A percentile compares a stretch with the other conserved stretches of the same genome.
phyloP scores from a whole-genome alignment of 2,329 filamentous ascomycete species.

The Aspergillus glaucus region DNA sequence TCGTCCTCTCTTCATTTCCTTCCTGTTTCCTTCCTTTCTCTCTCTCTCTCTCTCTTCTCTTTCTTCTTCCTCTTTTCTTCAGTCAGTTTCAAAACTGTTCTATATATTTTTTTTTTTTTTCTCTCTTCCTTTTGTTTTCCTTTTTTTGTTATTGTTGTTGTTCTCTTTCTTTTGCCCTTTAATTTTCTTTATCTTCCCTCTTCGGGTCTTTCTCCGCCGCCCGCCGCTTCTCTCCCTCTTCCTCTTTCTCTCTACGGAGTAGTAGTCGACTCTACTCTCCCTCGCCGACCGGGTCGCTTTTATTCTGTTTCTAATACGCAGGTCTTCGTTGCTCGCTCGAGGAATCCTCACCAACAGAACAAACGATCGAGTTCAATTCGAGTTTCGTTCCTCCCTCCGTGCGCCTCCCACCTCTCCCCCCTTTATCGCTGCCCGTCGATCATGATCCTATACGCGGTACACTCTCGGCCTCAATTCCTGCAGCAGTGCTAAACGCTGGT shows the following conservation, averaged over 20 bases:
- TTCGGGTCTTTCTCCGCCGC: too few species aligned
- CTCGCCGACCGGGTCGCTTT: too few species aligned
- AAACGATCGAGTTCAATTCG: slow-evolving; percentile 6
- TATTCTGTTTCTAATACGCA: too few species aligned
- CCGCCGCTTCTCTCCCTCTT: too few species aligned
- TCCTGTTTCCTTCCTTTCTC: slow-evolving; percentile 6
- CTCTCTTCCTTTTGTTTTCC: slow-evolving; percentile 10
- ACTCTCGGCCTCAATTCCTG: slow-evolving; percentile 15
- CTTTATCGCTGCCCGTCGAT: slow-evolving; percentile 14
- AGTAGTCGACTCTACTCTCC: not conserved
- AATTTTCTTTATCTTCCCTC: slow-evolving; percentile 1
- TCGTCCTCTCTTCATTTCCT: slow-evolving; percentile 4
- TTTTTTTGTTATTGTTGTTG: slow-evolving; percentile 9
- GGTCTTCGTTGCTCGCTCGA: too few species aligned
- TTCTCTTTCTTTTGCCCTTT: slow-evolving; percentile 6
- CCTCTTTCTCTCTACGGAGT: not conserved
- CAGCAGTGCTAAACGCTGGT: slow-evolving; percentile 15
- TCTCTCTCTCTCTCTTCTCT: slow-evolving; percentile 7
- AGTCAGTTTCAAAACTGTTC: slow-evolving; percentile 2
- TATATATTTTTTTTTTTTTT: slow-evolving; percentile 7
- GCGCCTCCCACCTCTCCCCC: not conserved
- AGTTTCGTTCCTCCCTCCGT: slow-evolving; percentile 5
- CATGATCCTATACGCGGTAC: slow-evolving; percentile 15
- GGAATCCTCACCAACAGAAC: slow-evolving; percentile 11
- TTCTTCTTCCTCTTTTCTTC: slow-evolving; percentile 8